Base-by-base conservation (phyloP, 78 protist genomes). In the Dictyostelium citrinum region DNA sequence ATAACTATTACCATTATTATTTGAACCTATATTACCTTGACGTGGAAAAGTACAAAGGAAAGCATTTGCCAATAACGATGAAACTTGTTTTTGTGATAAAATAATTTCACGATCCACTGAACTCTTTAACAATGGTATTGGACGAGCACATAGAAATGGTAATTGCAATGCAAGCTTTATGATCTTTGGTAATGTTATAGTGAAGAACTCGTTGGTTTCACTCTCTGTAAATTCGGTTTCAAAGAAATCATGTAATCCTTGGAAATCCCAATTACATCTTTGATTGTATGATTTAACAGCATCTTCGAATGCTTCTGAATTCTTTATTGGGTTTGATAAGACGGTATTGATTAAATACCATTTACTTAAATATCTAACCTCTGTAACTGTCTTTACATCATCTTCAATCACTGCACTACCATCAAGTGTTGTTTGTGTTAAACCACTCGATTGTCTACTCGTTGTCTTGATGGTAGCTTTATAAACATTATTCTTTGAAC, bases 31-130 rank as follows among this genome's bases (percentile, higher is more conserved):
- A 29, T 24, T 31, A 35, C 95, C 95, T 60, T 91, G 95, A 14
- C 78, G 11, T 27, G 96, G 92, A 39, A 93, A 77, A 2, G 96
- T 93, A 46, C 96, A 93, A 16, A 93, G 90, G 27, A 93, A 80
- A 27, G 93, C 93, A 68, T 93, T 93, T 16, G 93, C 81, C 45
- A 93, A 37, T 10, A 93, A 46, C 0, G 90, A 84, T 29, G 96
- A 67, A 16, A 93, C 70, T 80, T 93, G 96, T 33, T 31, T 83
- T 68, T 93, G 96, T 17, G 96, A 83, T 20, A 93, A 37, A 5
- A 76, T 29, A 10, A 93, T 76, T 24, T 86, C 90, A 24, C 70
- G 70, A 39, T 93, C 96, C 1, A 72, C 85, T 1, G 58, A 29
- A 17, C 43, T 31, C 31, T 60, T 31, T 8, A 93, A 45, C 10